These are phyloP conservation scores for Boletus pseudopeckii DNA, from an alignment of 768 basidiomycete genomes.

Conservation along the genomic window DNA sequence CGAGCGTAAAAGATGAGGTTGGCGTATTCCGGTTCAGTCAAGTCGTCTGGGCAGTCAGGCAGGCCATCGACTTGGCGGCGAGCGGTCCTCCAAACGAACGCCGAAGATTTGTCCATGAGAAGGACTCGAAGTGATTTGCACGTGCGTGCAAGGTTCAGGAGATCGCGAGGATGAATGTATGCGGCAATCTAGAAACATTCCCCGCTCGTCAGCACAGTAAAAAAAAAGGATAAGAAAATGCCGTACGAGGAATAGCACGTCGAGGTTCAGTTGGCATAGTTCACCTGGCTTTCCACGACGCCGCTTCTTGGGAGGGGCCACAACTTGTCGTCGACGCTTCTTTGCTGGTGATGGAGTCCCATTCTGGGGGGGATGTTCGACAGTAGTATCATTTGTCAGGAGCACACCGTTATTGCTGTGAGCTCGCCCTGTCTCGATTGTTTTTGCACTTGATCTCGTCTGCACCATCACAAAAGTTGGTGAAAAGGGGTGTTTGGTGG, in stretches of 20 bases:
- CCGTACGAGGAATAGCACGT: conserved; percentile 17
- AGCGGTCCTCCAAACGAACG: conserved; percentile 22
- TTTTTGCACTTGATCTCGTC: not conserved
- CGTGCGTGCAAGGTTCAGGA: conserved; percentile 36
- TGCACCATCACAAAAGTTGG: not conserved
- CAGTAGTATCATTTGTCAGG: not conserved
- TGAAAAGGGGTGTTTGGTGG: not conserved
- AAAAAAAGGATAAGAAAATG: not conserved
- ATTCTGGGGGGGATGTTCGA: not conserved
- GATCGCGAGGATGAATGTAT: conserved; percentile 34
- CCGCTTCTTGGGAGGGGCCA: not conserved
- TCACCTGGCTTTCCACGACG: not conserved
- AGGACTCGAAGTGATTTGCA: conserved; percentile 36
- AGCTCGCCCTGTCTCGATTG: not conserved
- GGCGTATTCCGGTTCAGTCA: conserved; percentile 44
- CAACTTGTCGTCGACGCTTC: no score
- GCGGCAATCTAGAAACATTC: conserved; percentile 34
- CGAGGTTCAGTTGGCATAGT: conserved; percentile 14
- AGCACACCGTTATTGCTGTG: not conserved
- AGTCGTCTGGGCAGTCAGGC: conserved; percentile 42
- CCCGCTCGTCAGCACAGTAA: not conserved
- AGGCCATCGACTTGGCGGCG: conserved; percentile 35
- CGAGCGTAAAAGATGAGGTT: conserved; percentile 36
- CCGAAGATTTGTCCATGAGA: conserved; percentile 30
- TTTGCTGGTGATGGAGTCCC: not conserved